Percentiles rank a stretch among this genome's conserved stretches.
These are phyloP conservation scores for Aspergillus sp. DNA, from an alignment of 2,329 filamentous ascomycete genomes.

Conservation along the genomic window DNA sequence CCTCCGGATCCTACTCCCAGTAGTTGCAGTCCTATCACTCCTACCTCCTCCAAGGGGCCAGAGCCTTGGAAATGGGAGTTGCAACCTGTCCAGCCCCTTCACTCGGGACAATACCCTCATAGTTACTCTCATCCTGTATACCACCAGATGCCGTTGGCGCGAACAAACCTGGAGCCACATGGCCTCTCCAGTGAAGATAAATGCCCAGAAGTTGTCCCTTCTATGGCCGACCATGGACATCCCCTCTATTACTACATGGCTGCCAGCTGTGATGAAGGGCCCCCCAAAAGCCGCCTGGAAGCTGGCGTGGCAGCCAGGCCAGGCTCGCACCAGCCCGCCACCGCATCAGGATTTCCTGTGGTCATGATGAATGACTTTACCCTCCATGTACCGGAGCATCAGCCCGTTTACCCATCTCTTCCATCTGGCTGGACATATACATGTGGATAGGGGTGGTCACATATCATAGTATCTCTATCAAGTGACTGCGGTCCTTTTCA, in stretches of 20 bases:
- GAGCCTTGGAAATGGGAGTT: slow-evolving; percentile 33
- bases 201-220: slow-evolving; percentile 13
- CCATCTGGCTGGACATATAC: slow-evolving; percentile 24
- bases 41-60: slow-evolving; percentile 16
- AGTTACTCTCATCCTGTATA: slow-evolving; percentile 25
- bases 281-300: slow-evolving; percentile 20
- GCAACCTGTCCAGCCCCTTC: slow-evolving; percentile 21
- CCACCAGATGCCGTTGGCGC: slow-evolving; percentile 24
- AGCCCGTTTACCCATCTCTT: slow-evolving; percentile 18
- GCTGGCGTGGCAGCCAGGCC: slow-evolving; percentile 18
- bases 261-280: slow-evolving; percentile 14
- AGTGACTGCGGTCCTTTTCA: neutral
- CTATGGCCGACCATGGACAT: slow-evolving; percentile 18
- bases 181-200: slow-evolving; percentile 18
- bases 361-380: slow-evolving; percentile 30
- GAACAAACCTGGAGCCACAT: slow-evolving; percentile 18
- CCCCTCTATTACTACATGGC: slow-evolving; percentile 30
- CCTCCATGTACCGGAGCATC: slow-evolving; percentile 26
- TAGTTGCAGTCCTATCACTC: slow-evolving; percentile 22
- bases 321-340: slow-evolving; percentile 16
- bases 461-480: neutral
- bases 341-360: slow-evolving; percentile 21
- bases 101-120: slow-evolving; percentile 20
- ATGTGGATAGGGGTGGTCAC: slow-evolving; percentile 15
- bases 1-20: slow-evolving; percentile 34